Base-by-base conservation (phyloP, 768 basidiomycete genomes). In the Russula olivacea region DNA sequence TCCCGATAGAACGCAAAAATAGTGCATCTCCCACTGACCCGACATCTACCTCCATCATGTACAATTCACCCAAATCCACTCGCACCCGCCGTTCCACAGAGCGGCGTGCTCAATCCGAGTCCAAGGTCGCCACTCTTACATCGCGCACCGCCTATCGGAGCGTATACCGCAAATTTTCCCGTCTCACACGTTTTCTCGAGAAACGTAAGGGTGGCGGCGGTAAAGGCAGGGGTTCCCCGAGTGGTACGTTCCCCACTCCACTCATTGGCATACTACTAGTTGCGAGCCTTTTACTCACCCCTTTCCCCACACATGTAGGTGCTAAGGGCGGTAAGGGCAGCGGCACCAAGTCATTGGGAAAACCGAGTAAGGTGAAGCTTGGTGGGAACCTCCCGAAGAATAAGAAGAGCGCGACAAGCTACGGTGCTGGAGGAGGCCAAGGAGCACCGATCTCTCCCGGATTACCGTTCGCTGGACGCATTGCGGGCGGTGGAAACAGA, bases 401-500 rank as follows among this genome's bases (percentile, higher is more conserved):
- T 23, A 63, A 63, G 61, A 63, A 54, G 12, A 59, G 61, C 32
- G 69, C 65, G 10, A 63, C 66, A n/a, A 55, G 68, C 7, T 73
- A 72, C 52, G 68, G 69, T 7, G 12, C 28, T 10, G 72, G 72
- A 15, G 66, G 65, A 4, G 61, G 67, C 8, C 51, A 49, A 54
- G 34, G 59, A 12, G 41, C 21, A 1, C 51, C 65, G 11, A 71
- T 73, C 41, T 65, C 70, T 3, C 15, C 41, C 12, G 68, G 69
- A 4, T 62, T 60, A 51, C 63, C 65, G 0, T 73, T 70, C 62
- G 61, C 72, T 34, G 72, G 72, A 3, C 66, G 69, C 19, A 15
- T 40, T 4, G 57, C 53, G n/a, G 72, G 72, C 3, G 72, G 72
- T 21, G 72, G 72, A 1, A 66, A 55, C 4, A 66, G 72, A 34